Evolutionary conservation across 352 stramenopile genomes (phyloP), one percentile per base, ranked within the genome.

Genomic region (Phytopythium chamaehyphon): DNA sequence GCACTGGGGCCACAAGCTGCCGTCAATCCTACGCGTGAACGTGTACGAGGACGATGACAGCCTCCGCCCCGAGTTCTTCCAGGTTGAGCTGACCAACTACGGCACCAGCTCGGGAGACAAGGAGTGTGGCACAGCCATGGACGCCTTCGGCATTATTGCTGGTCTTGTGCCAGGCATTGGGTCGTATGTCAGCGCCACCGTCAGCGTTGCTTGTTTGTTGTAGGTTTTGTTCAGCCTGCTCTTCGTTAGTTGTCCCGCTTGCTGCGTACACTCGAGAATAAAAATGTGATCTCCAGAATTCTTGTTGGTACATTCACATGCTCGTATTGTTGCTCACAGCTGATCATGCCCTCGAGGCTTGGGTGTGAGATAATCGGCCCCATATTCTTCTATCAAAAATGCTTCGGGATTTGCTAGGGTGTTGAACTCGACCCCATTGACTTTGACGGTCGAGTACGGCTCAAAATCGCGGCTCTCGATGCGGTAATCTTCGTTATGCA

Each of bases 311-410:
- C 28, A 33, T 10, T 33, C 28, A 33, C 28, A 33, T 33, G 28
- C 9, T 33, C 5, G 10, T 18, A 21, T 21, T 21, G 16, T 18
- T 23, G 7, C 1, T 9, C 16, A 14, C 39, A 23, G 15, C 21
- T 15, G 12, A 28, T 51, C 45, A 40, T 35, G 45, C n/a, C 10
- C 28, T 6, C 31, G 45, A 6, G 37, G 24, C 31, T 22, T 52
- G 6, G 68, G 61, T 18, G 36, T 67, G 24, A 72, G 54, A 44
- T 67, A 78, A 18, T 72, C 62, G 0, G 47, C 39, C 9, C 65
- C 68, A 46, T 82, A 78, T 56, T 78, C 71, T 15, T 69, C 39
- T n/a, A 63, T n/a, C 18, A 82, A 53, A 26, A 78, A 82, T 21
- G 70, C 65, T 0, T 62, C 51, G n/a, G 71, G 62, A 52, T 82